Conservation (phyloP, 352 stramenopile species). For the Phytophthora citricola region DNA sequence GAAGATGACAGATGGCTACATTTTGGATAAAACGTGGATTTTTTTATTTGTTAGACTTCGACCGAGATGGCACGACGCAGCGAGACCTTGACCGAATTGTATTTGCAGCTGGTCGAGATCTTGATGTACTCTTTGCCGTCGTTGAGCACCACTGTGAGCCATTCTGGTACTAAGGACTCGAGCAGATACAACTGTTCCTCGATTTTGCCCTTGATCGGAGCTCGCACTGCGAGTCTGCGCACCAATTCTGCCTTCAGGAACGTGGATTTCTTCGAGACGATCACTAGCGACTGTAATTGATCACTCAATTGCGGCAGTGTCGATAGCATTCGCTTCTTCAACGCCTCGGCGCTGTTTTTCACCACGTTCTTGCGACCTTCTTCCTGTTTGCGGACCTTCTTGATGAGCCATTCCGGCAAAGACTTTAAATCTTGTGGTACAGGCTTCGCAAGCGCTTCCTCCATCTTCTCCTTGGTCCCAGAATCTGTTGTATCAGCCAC, state of each 20-base stretch:
- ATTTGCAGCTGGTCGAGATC: constrained; percentile 63
- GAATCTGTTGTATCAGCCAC: not conserved
- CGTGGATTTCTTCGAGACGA: constrained; percentile 68
- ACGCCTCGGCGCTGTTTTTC: constrained; percentile 48
- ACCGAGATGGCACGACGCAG: constrained; percentile 57
- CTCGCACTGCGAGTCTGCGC: constrained; percentile 44
- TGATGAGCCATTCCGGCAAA: constrained; percentile 79
- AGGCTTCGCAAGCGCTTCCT: constrained; percentile 58
- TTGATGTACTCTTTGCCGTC: constrained; percentile 77
- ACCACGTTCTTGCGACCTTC: constrained; percentile 45
- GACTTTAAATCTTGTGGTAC: constrained; percentile 71
- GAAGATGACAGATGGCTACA: constrained; percentile 9
- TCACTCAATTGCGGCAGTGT: constrained; percentile 80
- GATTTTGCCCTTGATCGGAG: constrained; percentile 62
- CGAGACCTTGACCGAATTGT: constrained; percentile 69
- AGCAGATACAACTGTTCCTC: constrained; percentile 77
- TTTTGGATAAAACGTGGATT: not conserved
- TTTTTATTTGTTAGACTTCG: constrained; percentile 13
- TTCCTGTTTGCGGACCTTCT: constrained; percentile 75
- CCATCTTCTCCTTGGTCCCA: constrained; percentile 40
- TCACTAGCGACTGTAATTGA: constrained; percentile 75
- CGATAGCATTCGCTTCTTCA: constrained; percentile 54
- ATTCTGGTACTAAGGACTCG: constrained; percentile 75
- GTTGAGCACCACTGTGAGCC: constrained; percentile 69
- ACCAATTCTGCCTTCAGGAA: constrained; percentile 62